These are phyloP conservation scores for Podospora appendiculata DNA, from an alignment of 495 filamentous ascomycete genomes.

Conservation along the genomic window DNA sequence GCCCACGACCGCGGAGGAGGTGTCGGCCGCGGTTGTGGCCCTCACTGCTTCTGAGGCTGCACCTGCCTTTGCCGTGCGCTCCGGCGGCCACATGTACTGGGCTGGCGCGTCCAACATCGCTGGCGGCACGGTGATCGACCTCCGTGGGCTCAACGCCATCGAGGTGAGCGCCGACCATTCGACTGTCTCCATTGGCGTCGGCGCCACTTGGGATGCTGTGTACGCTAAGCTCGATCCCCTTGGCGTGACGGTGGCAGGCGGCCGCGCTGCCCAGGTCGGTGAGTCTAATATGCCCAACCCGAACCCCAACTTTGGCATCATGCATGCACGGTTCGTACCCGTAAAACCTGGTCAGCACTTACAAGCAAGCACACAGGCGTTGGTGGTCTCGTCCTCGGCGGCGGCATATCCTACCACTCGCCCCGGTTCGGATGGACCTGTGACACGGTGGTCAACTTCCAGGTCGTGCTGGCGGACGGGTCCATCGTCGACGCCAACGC, in stretches of 20 bases:
- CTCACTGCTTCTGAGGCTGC: not conserved
- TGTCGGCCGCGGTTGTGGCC: not conserved
- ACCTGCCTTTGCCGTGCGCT: not conserved
- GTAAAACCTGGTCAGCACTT: not conserved
- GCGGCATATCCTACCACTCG: slow-evolving; percentile 36
- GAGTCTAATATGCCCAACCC: not conserved
- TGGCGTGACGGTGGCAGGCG: slow-evolving; percentile 29
- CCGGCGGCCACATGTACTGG: not conserved
- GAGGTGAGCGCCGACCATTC: slow-evolving; percentile 11
- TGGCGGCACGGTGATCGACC: slow-evolving; percentile 37
- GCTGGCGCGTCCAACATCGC: slow-evolving; percentile 21
- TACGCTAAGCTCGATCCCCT: slow-evolving; percentile 26
- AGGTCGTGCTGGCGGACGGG: slow-evolving; percentile 54
- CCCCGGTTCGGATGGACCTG: slow-evolving; percentile 43
- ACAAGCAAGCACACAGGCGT: slow-evolving; percentile 23
- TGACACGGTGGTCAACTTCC: slow-evolving; percentile 40
- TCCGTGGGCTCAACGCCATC: slow-evolving; percentile 20
- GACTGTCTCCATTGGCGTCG: slow-evolving; percentile 18
- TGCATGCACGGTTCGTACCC: no score
- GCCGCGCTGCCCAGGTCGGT: slow-evolving; percentile 10
- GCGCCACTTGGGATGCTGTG: slow-evolving; percentile 26
- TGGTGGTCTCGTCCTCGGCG: slow-evolving; percentile 37
- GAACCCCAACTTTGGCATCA: no score
- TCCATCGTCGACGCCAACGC: slow-evolving; percentile 36
- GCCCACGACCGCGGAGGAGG: not conserved